Evolutionary conservation across 768 basidiomycete species (phyloP), one percentile per base, ranked within the genome.

Genomic region (Sistotremastrum suecicum): DNA sequence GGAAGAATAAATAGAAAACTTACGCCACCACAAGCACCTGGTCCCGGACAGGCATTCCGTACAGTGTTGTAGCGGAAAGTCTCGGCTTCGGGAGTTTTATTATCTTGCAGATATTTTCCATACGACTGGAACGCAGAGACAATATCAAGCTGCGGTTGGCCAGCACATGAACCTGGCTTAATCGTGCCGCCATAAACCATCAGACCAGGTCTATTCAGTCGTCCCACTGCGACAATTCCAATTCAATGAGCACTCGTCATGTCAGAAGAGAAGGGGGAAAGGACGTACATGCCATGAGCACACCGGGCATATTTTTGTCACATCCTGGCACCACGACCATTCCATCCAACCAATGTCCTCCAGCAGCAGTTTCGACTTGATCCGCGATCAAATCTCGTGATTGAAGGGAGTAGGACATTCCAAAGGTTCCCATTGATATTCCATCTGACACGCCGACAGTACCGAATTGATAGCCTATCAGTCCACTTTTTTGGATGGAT

Each of bases 291-390:
- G 90, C 95, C 75, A 99, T 99, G 55, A 97, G 70, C 35, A 95
- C 92, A 50, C 95, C 95, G n/a, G 95, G 95, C 94, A 99, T 98
- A 66, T 99, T 99, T 68, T 99, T 99, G 70, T 99, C 94, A 60
- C 90, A 98, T 37, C 92, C 95, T 20, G 95, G 95, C 44, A 99
- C 72, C 48, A 89, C 90, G 36, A 97, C 89, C 84, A 95, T 87
- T 37, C 90, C 95, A 56, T 98, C 95, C 9, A 99, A 76, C 78
- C 92, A 95, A 60, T 99, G 95, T 4, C 94, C 95, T 9, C 86
- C 94, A 31, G 83, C 92, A 11, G 88, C 91, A 7, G 87, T 87
- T 66, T 98, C 94, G 12, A 99, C 92, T 58, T 83, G 80, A 65
- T 98, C 95, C 49, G 95, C 95, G 55, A 99, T 99, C 41, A 98